phyloP scores from a whole-genome alignment of 192 early-diverging fungal genomes.

The Backusella parvicylindrica region DNA sequence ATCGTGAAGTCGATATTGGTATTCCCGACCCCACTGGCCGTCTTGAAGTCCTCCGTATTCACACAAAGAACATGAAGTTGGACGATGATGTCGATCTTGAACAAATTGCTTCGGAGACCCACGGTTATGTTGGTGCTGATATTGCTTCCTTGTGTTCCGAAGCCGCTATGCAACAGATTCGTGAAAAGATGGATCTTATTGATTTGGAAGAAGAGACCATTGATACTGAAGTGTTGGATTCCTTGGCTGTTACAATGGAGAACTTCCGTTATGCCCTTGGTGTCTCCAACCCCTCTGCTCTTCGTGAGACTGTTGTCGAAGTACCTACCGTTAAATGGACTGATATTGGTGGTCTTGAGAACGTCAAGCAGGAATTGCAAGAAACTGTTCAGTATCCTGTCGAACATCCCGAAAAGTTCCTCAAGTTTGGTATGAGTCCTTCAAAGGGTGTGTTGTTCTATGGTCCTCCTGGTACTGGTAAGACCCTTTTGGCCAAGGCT shows the following conservation, averaged over 20 bases:
- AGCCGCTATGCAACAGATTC: conserved; percentile 99
- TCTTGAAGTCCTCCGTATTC: conserved; percentile 96
- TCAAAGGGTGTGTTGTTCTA: conserved; percentile 99
- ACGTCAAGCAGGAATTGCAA: conserved; percentile 97
- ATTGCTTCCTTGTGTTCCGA: conserved; percentile 97
- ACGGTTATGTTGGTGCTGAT: conserved; percentile 97
- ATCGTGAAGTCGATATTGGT: conserved; percentile 98
- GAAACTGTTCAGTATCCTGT: conserved; percentile 99
- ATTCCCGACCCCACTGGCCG: conserved; percentile 98
- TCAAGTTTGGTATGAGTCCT: conserved; percentile 98
- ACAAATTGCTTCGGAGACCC: conserved; percentile 95
- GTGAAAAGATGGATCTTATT: conserved; percentile 99
- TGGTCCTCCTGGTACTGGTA: conserved; percentile 98
- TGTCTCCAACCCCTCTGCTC: conserved; percentile 92
- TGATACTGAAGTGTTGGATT: conserved; percentile 94
- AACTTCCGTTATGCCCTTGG: conserved; percentile 95
- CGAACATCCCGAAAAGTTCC: conserved; percentile 98
- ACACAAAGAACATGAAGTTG: conserved; percentile 99
- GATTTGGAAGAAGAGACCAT: conserved; percentile 98
- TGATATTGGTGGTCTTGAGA: conserved; percentile 97
- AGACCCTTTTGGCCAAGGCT: conserved; percentile 98
- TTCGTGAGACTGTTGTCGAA: conserved; percentile 98
- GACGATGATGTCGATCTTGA: conserved; percentile 97
- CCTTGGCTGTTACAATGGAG: conserved; percentile 94
- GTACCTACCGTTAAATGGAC: conserved; percentile 93